phyloP scores from a whole-genome alignment of 345 rosid species.

The Diplotaxis tenuifolia region DNA sequence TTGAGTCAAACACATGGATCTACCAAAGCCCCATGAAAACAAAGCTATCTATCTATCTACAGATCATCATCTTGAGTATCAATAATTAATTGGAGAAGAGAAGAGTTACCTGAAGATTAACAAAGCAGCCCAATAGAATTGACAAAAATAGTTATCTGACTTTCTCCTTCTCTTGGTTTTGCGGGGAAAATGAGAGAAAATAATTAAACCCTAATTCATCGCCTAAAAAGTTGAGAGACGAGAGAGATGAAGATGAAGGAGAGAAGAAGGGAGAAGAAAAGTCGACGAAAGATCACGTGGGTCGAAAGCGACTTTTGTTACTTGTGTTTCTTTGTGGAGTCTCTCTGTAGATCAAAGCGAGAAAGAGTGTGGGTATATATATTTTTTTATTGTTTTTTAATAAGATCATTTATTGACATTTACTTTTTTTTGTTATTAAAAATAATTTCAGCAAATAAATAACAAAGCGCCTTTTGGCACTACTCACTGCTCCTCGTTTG shows the following conservation, averaged over 20 bases:
- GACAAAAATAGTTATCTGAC: background rate
- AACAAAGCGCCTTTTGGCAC: conserved; percentile 32
- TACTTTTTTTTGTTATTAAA: background rate
- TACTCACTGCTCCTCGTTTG: conserved; percentile 27
- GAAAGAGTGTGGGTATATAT: conserved; percentile 5
- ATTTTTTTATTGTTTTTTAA: background rate
- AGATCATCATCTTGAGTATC: background rate
- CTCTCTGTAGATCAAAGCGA: conserved; percentile 32
- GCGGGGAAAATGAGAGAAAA: background rate
- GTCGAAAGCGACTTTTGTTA: conserved; percentile 38
- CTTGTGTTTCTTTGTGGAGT: conserved; percentile 36
- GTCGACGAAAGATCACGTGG: conserved; percentile 41
- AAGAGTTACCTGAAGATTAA: conserved; percentile 25
- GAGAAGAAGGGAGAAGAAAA: conserved; percentile 26
- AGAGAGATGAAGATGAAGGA: conserved; percentile 6
- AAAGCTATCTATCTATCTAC: background rate
- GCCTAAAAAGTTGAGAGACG: conserved; percentile 3
- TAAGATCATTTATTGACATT: conserved; percentile 18
- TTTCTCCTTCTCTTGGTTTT: background rate
- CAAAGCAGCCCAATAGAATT: conserved; percentile 1
- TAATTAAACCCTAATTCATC: conserved; percentile 35
- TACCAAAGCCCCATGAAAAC: background rate
- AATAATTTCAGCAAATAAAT: conserved; percentile 8
- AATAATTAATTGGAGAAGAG: background rate
- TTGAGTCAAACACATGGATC: conserved; percentile 14